These are phyloP conservation scores for Gonapodya sp. DNA, from an alignment of 192 early-diverging fungal genomes.

Conservation along the genomic window DNA sequence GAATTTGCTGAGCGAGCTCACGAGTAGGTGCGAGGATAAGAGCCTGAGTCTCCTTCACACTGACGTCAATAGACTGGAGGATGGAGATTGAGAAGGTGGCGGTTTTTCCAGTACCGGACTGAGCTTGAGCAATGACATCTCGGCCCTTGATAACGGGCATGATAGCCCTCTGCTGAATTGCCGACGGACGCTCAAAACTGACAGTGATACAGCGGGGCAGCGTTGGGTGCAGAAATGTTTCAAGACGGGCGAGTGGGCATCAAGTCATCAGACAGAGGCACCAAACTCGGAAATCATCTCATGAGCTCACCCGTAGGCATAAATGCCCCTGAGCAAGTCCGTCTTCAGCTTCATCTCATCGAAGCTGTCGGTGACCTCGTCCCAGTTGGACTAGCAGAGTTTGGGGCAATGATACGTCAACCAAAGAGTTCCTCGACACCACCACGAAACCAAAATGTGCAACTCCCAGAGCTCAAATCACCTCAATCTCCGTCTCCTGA, in stretches of 20 bases:
- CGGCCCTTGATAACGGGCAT: constrained; percentile 87
- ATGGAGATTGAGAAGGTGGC: constrained; percentile 99
- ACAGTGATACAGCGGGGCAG: background rate
- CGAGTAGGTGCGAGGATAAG: constrained; percentile 95
- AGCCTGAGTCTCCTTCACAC: constrained; percentile 76
- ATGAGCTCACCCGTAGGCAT: constrained; percentile 80
- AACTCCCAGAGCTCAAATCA: background rate
- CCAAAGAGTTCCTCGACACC: too few species aligned
- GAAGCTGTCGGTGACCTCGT: constrained; percentile 88
- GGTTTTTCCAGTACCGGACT: constrained; percentile 99
- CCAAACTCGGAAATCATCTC: too few species aligned
- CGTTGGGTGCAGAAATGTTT: too few species aligned
- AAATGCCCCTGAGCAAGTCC: constrained; percentile 93
- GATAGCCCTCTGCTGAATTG: constrained; percentile 95
- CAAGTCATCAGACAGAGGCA: too few species aligned
- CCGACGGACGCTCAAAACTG: constrained; percentile 93
- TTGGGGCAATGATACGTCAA: too few species aligned
- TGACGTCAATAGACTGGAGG: constrained; percentile 82
- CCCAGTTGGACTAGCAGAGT: constrained; percentile 78
- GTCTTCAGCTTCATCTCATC: constrained; percentile 89
- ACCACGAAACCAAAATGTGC: background rate
- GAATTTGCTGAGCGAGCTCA: constrained; percentile 97
- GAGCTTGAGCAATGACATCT: constrained; percentile 99
- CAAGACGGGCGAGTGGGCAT: too few species aligned
- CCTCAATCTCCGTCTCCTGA: background rate